Evolutionary conservation across 768 basidiomycete species (phyloP).

Genomic region (Lactarius indigo): DNA sequence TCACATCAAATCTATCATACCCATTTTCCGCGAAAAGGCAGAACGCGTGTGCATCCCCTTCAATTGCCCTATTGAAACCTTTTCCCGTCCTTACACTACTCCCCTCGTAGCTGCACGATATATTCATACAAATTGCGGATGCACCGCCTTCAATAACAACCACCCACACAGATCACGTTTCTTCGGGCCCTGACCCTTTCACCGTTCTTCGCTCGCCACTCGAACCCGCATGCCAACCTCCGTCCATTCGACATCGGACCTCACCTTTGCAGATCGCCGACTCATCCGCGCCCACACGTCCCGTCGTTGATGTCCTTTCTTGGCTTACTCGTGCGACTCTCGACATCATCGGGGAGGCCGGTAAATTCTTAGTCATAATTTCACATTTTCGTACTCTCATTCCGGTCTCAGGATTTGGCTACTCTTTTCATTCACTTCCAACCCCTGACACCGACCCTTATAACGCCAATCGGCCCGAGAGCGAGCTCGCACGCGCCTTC

Average conservation of each 20-base stretch:
- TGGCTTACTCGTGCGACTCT: constrained; percentile 69
- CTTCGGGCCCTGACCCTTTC: not conserved
- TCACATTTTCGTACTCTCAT: not conserved
- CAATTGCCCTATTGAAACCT: not conserved
- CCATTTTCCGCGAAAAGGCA: constrained; percentile 60
- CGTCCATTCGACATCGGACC: constrained; percentile 5
- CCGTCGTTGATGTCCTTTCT: constrained; percentile 52
- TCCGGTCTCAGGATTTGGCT: constrained; percentile 46
- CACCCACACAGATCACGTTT: not conserved
- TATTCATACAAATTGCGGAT: constrained; percentile 34
- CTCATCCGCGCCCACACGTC: constrained; percentile 15
- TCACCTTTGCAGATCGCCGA: constrained; percentile 14
- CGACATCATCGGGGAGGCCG: constrained; percentile 75
- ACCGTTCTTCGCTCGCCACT: constrained; percentile 15
- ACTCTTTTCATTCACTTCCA: constrained; percentile 51
- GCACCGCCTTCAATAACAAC: not conserved
- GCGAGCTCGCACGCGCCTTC: constrained; percentile 56
- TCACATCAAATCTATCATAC: constrained; percentile 47
- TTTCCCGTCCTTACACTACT: constrained; percentile 3
- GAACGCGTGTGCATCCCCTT: constrained; percentile 37
- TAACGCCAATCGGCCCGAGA: constrained; percentile 34
- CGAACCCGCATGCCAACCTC: constrained; percentile 13
- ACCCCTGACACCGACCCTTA: constrained; percentile 35
- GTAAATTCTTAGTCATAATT: constrained; percentile 30
- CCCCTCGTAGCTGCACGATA: constrained; percentile 43